phyloP scores from a whole-genome alignment of 768 basidiomycete species.

The Crepidotus variabilis region DNA sequence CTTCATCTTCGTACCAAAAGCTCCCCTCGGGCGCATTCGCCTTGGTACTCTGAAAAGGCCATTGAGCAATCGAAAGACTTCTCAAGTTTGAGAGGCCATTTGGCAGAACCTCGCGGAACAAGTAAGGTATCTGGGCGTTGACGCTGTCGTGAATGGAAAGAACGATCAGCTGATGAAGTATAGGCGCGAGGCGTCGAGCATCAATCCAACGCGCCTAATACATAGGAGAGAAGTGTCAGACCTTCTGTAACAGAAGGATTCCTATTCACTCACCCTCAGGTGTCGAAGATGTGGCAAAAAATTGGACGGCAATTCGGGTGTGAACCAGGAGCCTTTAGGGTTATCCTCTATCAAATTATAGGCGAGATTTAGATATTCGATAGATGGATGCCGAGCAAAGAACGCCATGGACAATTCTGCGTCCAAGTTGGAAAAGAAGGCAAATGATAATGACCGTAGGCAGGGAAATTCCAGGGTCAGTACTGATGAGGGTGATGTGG shows the following conservation, averaged over 20 bases:
- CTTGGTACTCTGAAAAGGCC: not conserved
- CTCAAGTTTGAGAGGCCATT: slow-evolving; percentile 9
- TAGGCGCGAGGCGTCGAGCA: slow-evolving; percentile 2
- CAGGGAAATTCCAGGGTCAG: no score
- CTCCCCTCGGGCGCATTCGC: no score
- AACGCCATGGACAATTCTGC: slow-evolving; percentile 9
- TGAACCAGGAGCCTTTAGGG: not conserved
- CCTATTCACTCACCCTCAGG: slow-evolving; percentile 1
- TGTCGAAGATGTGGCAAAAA: slow-evolving; percentile 5
- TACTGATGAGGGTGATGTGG: no score
- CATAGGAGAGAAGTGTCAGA: not conserved
- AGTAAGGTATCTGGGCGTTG: slow-evolving; percentile 17
- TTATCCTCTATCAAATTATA: not conserved
- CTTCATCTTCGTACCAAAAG: slow-evolving; percentile 12
- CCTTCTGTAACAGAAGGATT: not conserved
- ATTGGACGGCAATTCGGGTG: not conserved
- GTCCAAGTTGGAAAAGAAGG: no score
- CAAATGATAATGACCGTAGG: no score
- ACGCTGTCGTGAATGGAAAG: slow-evolving; percentile 4
- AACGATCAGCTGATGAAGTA: slow-evolving; percentile 9
- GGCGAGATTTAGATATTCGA: slow-evolving; percentile 4
- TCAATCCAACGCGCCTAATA: slow-evolving; percentile 10
- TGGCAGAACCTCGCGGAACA: slow-evolving; percentile 13
- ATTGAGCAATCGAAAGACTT: slow-evolving; percentile 11
- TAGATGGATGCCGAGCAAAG: slow-evolving; percentile 11